These are phyloP conservation scores for Albizia julibrissin DNA, from an alignment of 306 rosid genomes.

Conservation along the genomic window DNA sequence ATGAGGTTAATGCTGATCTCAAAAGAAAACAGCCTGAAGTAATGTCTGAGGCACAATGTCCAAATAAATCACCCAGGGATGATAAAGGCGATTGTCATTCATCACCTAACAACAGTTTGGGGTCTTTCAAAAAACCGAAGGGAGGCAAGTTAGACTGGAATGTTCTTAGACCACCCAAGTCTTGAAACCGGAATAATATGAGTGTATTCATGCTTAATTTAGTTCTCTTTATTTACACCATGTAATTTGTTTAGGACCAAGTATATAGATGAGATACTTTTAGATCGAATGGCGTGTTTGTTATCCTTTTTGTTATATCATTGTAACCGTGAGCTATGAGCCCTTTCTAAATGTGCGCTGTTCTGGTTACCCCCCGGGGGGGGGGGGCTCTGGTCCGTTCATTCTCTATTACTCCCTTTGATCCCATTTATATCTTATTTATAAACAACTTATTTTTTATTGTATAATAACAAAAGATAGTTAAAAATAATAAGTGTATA, in stretches of 20 bases:
- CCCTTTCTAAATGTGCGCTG: not conserved
- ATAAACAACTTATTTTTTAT: too few species aligned
- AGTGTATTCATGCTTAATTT: not conserved
- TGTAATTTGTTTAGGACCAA: not conserved
- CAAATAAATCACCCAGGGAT: constrained; percentile 45
- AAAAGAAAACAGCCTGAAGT: constrained; percentile 57
- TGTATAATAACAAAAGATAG: too few species aligned
- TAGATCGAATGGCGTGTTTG: not conserved
- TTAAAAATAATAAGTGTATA: too few species aligned
- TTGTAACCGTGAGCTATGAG: not conserved
- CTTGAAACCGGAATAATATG: constrained; percentile 33
- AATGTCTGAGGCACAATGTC: constrained; percentile 40
- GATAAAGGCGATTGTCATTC: constrained; percentile 36
- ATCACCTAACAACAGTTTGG: constrained; percentile 32
- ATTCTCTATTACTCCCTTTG: too few species aligned
- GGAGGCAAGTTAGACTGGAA: constrained; percentile 58
- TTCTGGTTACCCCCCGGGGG: not conserved
- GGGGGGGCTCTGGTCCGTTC: not conserved
- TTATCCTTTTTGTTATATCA: not conserved
- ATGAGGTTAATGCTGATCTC: constrained; percentile 42
- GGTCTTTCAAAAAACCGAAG: constrained; percentile 58
- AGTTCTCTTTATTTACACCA: not conserved
- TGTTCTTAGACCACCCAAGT: constrained; percentile 57
- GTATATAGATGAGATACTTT: not conserved
- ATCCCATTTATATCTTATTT: too few species aligned